Conservation (phyloP, 176 grass and related monocot genomes). For the Cenchrus purpureus region DNA sequence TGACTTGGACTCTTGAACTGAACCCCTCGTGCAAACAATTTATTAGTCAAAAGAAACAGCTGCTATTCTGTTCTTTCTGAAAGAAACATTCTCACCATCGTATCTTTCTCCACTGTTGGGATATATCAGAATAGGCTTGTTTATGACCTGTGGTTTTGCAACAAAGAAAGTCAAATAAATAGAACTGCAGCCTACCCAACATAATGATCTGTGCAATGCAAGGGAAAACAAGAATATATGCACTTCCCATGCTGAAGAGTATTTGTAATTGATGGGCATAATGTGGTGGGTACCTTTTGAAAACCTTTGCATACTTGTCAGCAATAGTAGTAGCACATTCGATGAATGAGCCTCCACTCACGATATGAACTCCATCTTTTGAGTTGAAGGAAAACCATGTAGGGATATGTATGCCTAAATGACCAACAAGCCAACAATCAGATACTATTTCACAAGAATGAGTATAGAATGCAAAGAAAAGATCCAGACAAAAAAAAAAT, state of each 20-base stretch:
- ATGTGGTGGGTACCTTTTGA: constrained; percentile 56
- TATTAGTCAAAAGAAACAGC: not conserved
- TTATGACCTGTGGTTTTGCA: constrained; percentile 55
- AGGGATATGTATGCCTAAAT: too few relatives aligned
- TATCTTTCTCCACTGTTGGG: constrained; percentile 90
- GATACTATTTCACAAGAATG: too few relatives aligned
- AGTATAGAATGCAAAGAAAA: too few relatives aligned
- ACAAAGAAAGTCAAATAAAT: constrained; percentile 9
- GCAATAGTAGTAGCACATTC: constrained; percentile 48
- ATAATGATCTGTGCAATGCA: not conserved
- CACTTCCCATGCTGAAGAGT: not conserved
- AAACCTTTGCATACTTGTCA: constrained; percentile 71
- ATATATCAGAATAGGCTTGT: constrained; percentile 95
- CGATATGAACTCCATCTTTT: too few relatives aligned
- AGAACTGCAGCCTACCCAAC: not conserved
- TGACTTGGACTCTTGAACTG: too few relatives aligned
- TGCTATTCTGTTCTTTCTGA: not conserved
- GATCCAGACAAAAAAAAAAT: too few relatives aligned
- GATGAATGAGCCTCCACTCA: too few relatives aligned
- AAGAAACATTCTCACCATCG: constrained; percentile 51
- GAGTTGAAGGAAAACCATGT: too few relatives aligned
- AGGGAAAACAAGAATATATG: not conserved
- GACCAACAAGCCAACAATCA: too few relatives aligned
- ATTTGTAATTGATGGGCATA: not conserved
- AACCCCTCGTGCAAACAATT: too few relatives aligned